phyloP scores from a whole-genome alignment of 2,329 filamentous ascomycete genomes.

The Spiromastix sp. region DNA sequence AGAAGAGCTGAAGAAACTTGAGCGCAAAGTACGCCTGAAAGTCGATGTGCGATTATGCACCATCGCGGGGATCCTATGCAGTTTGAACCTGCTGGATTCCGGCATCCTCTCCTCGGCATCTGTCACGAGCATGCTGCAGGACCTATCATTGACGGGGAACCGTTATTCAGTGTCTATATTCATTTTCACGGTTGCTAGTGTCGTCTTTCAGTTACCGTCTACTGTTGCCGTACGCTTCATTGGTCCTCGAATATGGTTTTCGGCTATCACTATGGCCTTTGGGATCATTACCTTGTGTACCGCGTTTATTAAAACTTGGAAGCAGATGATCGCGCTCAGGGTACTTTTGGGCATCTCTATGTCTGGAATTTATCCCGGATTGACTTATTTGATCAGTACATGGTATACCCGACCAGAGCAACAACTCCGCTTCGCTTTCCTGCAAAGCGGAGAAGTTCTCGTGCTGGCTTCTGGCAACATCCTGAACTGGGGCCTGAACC shows the following conservation, averaged over 20 bases:
- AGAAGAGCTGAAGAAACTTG: slow-evolving; percentile 3
- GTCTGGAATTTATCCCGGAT: slow-evolving; percentile 36
- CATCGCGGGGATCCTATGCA: slow-evolving; percentile 61
- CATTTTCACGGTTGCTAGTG: slow-evolving; percentile 60
- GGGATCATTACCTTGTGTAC: slow-evolving; percentile 58
- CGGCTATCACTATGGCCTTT: slow-evolving; percentile 49
- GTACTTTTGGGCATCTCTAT: slow-evolving; percentile 57
- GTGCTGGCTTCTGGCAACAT: slow-evolving; percentile 56
- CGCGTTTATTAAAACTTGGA: slow-evolving; percentile 57
- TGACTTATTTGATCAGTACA: slow-evolving; percentile 39
- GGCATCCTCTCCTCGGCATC: slow-evolving; percentile 60
- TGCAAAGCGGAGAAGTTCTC: slow-evolving; percentile 55
- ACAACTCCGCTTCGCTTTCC: slow-evolving; percentile 54
- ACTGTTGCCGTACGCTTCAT: slow-evolving; percentile 56
- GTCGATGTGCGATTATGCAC: slow-evolving; percentile 59
- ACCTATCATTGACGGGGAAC: slow-evolving; percentile 54
- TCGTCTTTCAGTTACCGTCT: slow-evolving; percentile 58
- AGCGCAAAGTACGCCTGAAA: slow-evolving; percentile 43
- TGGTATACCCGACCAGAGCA: slow-evolving; percentile 57
- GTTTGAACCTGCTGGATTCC: slow-evolving; percentile 58
- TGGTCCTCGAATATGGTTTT: slow-evolving; percentile 55
- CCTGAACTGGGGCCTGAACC: slow-evolving; percentile 60
- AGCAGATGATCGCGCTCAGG: slow-evolving; percentile 58
- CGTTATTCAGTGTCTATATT: slow-evolving; percentile 62
- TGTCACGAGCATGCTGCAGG: slow-evolving; percentile 56